Evolutionary conservation across 768 basidiomycete species (phyloP).

Genomic region (Phlebiopsis flavidoalba): DNA sequence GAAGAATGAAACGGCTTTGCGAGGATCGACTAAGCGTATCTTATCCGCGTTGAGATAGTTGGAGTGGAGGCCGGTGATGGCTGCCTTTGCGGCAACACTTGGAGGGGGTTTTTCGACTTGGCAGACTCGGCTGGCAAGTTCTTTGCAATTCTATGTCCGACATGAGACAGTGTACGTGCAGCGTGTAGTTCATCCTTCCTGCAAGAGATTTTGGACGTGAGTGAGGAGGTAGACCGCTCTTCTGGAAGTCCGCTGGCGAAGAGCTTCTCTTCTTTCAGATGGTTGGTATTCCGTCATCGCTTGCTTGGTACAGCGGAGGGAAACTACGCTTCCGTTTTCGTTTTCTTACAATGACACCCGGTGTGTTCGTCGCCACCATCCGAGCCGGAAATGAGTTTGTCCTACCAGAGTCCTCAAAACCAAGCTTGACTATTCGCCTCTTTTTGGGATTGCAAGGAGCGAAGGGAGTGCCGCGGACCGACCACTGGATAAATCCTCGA

Average conservation of each 20-base stretch:
- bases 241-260: not conserved
- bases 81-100: conserved; percentile 19
- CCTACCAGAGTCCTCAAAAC: not conserved
- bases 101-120: conserved; percentile 25
- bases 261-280: not conserved
- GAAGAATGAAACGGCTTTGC: conserved; percentile 16
- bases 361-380: not conserved
- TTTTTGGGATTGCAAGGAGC: not conserved
- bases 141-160: conserved; percentile 25
- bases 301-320: not conserved
- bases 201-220: conserved; percentile 18
- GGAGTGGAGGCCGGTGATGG: conserved; percentile 7
- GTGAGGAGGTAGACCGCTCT: not conserved
- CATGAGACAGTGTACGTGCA: conserved; percentile 29
- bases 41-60: conserved; percentile 7
- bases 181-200: conserved; percentile 32
- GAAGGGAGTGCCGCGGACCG: not conserved
- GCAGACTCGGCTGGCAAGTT: conserved; percentile 15
- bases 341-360: not conserved
- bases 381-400: not conserved
- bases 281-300: conserved; percentile 6
- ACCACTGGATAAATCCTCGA: conserved; percentile 11
- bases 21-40: conserved; percentile 31
- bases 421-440: not conserved
- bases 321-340: not conserved